phyloP scores from a whole-genome alignment of 441 rosid genomes.

The Adansonia rubrostipa region DNA sequence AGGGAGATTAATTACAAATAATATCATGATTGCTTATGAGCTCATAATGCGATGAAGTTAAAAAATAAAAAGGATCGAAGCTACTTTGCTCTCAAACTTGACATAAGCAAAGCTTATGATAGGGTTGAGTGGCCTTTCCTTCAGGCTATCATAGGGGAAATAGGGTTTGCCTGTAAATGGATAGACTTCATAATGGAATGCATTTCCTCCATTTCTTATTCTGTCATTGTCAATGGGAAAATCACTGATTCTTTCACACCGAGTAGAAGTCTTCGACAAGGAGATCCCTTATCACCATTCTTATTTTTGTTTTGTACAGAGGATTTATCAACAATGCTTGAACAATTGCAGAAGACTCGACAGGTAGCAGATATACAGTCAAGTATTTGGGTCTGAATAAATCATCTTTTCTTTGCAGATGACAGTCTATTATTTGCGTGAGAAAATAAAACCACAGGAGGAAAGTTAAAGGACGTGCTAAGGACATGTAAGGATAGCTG shows the following conservation, averaged over 20 bases:
- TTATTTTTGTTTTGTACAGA: background rate
- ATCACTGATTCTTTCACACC: background rate
- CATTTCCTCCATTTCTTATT: background rate
- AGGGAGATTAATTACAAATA: background rate
- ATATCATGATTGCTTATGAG: background rate
- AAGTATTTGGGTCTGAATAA: background rate
- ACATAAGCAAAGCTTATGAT: background rate
- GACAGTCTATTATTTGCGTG: background rate
- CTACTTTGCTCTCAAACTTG: background rate
- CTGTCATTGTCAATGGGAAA: background rate
- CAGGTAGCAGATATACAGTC: background rate
- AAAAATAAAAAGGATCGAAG: background rate
- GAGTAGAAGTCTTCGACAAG: background rate
- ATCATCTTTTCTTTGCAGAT: background rate
- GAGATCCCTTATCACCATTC: background rate
- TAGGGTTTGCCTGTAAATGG: background rate
- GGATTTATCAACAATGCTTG: background rate
- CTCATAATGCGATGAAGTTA: background rate
- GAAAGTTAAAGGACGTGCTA: too few relatives aligned
- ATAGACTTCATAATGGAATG: background rate
- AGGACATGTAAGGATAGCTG: too few relatives aligned
- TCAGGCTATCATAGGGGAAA: background rate
- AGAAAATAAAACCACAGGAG: background rate
- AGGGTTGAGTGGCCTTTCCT: background rate
- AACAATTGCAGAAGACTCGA: background rate